phyloP scores from a whole-genome alignment of 1,284 basidiomycete genomes.

The Moniliella sp. region DNA sequence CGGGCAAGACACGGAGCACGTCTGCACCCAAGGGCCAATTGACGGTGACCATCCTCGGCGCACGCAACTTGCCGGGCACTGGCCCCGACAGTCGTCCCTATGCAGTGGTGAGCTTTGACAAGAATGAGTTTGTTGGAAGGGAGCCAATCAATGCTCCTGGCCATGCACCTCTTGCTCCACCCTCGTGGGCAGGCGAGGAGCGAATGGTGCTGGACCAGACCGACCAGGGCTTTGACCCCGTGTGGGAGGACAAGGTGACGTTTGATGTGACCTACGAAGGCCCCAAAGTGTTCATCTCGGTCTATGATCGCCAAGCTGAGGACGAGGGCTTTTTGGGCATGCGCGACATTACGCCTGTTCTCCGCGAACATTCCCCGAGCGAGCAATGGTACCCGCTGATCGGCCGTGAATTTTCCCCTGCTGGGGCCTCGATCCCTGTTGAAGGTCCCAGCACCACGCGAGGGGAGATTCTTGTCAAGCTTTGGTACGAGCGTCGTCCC shows the following conservation, averaged over 20 bases:
- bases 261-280: constrained; percentile 72
- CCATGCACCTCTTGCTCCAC: no score
- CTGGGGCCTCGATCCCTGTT: constrained; percentile 4
- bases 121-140: constrained; percentile 88
- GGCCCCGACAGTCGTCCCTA: constrained; percentile 50
- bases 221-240: no score
- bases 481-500: constrained; percentile 51
- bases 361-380: constrained; percentile 73
- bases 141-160: constrained; percentile 68
- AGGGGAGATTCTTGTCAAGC: constrained; percentile 85
- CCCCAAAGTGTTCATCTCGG: constrained; percentile 64
- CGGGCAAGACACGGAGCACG: constrained; percentile 15
- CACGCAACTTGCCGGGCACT: constrained; percentile 47
- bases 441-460: no score
- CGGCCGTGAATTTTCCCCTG: constrained; percentile 6
- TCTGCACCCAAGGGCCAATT: constrained; percentile 49
- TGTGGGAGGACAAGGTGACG: constrained; percentile 95
- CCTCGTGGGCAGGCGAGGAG: no score
- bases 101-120: constrained; percentile 91
- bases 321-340: constrained; percentile 71
- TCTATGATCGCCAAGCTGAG: constrained; percentile 72
- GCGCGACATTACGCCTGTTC: constrained; percentile 67
- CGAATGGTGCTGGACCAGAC: no score
- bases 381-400: constrained; percentile 88
- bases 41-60: constrained; percentile 82